phyloP scores from a whole-genome alignment of 176 grass and related monocot genomes.

The Phyllostachys edulis region DNA sequence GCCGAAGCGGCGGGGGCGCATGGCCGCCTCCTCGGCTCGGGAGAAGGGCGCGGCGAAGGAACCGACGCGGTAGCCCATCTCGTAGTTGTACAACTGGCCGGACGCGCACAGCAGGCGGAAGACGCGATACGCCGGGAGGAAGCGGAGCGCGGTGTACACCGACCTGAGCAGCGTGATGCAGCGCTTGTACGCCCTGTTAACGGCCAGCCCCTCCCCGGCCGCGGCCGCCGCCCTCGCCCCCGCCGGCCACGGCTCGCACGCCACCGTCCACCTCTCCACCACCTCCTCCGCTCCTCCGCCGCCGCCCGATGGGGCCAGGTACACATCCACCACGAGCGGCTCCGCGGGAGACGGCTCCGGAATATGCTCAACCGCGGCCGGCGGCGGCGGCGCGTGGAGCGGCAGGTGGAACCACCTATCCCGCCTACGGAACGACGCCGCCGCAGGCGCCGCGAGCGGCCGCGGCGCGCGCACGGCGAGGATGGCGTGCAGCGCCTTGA shows the following conservation, averaged over 20 bases:
- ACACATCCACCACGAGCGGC: slow-evolving; percentile 64
- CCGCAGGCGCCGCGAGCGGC: slow-evolving; percentile 8
- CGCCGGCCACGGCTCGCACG: slow-evolving; percentile 58
- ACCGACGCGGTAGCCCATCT: slow-evolving; percentile 66
- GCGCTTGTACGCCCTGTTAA: slow-evolving; percentile 77
- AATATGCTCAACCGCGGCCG: slow-evolving; percentile 43
- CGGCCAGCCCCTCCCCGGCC: slow-evolving; percentile 42
- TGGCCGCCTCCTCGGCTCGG: slow-evolving; percentile 61
- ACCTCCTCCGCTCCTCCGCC: slow-evolving; percentile 36
- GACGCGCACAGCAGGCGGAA: slow-evolving; percentile 71
- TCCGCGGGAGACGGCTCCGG: slow-evolving; percentile 38
- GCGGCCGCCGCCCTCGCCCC: slow-evolving; percentile 26
- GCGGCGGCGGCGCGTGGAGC: slow-evolving; percentile 57
- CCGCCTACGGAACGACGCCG: slow-evolving; percentile 41
- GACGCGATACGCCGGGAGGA: slow-evolving; percentile 73
- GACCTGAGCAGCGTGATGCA: slow-evolving; percentile 78
- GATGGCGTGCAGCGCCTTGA: slow-evolving; percentile 84
- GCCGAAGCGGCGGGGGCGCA: slow-evolving; percentile 48
- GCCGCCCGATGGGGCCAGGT: slow-evolving; percentile 42
- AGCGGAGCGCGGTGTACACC: slow-evolving; percentile 65
- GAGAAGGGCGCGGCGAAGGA: slow-evolving; percentile 86
- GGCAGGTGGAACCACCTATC: slow-evolving; percentile 83
- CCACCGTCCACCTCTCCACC: slow-evolving; percentile 64
- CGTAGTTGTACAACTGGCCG: slow-evolving; percentile 69
- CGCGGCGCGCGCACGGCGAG: slow-evolving; percentile 74